phyloP scores from a whole-genome alignment of 108 stramenopile species.

The Nannochloropsis salina region DNA sequence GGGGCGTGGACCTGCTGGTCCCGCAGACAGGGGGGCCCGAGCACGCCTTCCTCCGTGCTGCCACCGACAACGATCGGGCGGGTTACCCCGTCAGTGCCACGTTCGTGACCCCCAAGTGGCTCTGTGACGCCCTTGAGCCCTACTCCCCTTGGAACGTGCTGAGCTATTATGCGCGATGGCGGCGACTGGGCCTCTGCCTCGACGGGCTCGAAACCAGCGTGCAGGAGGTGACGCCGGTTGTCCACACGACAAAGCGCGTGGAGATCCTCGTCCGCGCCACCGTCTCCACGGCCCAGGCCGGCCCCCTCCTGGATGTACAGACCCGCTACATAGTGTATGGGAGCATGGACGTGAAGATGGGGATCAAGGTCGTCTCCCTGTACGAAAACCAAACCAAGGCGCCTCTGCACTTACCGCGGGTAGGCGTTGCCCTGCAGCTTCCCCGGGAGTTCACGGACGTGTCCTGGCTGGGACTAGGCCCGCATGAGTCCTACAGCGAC shows the following conservation, averaged over 20 bases:
- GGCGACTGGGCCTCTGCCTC: background rate
- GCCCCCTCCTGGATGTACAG: conserved; percentile 16
- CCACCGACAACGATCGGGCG: conserved; percentile 42
- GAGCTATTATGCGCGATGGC: background rate
- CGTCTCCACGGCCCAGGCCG: background rate
- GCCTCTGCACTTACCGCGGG: background rate
- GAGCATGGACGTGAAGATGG: conserved; percentile 13
- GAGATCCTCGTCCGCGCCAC: background rate
- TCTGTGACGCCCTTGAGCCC: background rate
- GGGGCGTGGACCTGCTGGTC: conserved; percentile 28
- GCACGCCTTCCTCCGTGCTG: conserved; percentile 33
- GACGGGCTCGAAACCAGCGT: background rate
- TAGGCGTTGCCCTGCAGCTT: conserved; percentile 29
- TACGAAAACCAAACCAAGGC: background rate
- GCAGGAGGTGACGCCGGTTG: background rate
- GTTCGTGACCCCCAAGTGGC: conserved; percentile 23
- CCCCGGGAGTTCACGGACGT: conserved; percentile 21
- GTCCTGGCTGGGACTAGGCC: conserved; percentile 40
- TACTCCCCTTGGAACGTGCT: background rate
- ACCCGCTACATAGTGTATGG: background rate
- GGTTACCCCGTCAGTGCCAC: conserved; percentile 28
- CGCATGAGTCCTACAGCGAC: conserved; percentile 42
- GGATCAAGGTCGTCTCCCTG: background rate
- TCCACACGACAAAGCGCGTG: background rate
- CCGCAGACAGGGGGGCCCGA: conserved; percentile 17